Conservation (phyloP, 495 filamentous ascomycete genomes). For the Tuber calosporum region DNA sequence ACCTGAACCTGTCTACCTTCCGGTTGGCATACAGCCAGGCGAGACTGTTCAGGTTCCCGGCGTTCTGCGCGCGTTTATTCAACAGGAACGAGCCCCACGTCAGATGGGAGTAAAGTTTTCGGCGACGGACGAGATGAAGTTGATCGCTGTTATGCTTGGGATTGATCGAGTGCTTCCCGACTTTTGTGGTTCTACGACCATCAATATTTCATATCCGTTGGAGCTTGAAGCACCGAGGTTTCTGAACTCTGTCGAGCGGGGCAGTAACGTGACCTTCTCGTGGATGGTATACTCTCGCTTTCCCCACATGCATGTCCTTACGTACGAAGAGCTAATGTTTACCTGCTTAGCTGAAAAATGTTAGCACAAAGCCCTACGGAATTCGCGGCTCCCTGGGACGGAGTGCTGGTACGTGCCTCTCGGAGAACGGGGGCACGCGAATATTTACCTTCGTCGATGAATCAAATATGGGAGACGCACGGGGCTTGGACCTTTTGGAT, state of each 20-base stretch:
- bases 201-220: conserved; percentile 25
- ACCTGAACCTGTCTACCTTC: conserved; percentile 25
- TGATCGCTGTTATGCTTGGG: conserved; percentile 25
- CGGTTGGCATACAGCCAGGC: conserved; percentile 28
- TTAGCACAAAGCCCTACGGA: conserved; percentile 32
- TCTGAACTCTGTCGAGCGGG: conserved; percentile 20
- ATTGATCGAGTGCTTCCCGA: conserved; percentile 19
- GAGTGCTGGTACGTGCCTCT: conserved; percentile 22
- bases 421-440: conserved; percentile 14
- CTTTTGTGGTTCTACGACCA: conserved; percentile 12
- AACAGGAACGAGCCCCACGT: conserved; percentile 19
- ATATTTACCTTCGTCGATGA: conserved; percentile 16
- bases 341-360: conserved; percentile 20
- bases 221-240: conserved; percentile 25
- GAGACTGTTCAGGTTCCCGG: conserved; percentile 30
- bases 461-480: not conserved
- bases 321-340: not conserved
- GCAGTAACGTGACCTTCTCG: conserved; percentile 29
- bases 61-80: conserved; percentile 25
- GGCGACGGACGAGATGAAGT: conserved; percentile 13
- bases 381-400: conserved; percentile 16
- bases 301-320: not conserved
- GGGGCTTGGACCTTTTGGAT: conserved; percentile 21
- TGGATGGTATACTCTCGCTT: conserved; percentile 17
- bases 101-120: conserved; percentile 23